Evolutionary conservation across 257 asterid genomes (phyloP), one percentile per base, ranked within the genome.

Genomic region (Solanum pinnatisectum): DNA sequence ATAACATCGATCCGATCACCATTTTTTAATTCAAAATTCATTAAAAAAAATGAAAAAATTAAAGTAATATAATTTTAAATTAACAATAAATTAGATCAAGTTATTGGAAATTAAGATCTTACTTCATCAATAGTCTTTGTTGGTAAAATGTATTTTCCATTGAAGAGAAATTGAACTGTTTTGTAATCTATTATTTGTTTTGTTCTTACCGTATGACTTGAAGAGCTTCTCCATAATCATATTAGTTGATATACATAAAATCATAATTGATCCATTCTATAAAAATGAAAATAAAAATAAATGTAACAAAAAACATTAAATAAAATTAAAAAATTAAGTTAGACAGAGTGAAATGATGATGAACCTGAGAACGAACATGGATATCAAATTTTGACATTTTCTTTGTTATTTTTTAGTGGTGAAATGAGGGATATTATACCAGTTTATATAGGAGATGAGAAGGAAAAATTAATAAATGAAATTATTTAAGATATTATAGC

Each of bases 221-320:
- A 76, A 37, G n/a, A 39, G 13, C 10, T 12, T n/a, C 16, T 39
- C 7, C 35, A 37, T 37, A 5, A 12, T 1, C 23, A 8, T 5
- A 11, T 0, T 0, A 5, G 52, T 14, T 6, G 40, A 12, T 0
- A 23, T 56, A 5, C 3, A 2, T 5, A 22, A 5, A 1, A 1
- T 2, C 5, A 39, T 3, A 11, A 3, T 23, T 39, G 35, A 10
- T 5, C 35, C 35, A 77, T 77, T 59, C 84, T 39, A 76, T 40
- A 76, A 22, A 20, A 37, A 22, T 20, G 10, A 20, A 2, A 73
- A 40, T 8, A 40, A 2, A 40, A 40, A 37, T 4, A 33, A 20
- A 20, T 49, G 22, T 37, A 37, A 8, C 11, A 33, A 3, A 20
- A 25, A 73, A 68, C 20, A 68, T 68, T 12, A 73, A n/a, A 73